Base-by-base conservation (phyloP, 2,329 filamentous ascomycete genomes). In the Parascedosporium putredinis region DNA sequence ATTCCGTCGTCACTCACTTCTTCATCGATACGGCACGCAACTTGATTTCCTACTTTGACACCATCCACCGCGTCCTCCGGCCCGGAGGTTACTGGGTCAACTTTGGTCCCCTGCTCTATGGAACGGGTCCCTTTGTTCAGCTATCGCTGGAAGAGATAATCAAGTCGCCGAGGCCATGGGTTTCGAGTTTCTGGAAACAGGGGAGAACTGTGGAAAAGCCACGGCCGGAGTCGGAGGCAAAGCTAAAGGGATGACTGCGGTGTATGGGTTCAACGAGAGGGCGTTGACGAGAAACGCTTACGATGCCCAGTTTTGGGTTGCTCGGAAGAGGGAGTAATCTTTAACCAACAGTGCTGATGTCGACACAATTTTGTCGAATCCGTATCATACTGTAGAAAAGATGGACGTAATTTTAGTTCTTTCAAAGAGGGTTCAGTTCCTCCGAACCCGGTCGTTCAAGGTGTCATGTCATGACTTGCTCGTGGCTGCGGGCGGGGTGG, bases 11-110 rank as follows among this genome's bases (percentile, higher is more conserved):
- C 0, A 79, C 77, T 0, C 69, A 78, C 40, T 81, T 79, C 61
- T 80, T 81, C 60, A 79, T 81, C 54, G 77, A 81, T 56, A 81
- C 76, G 0, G 76, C 77, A 0, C 68, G 75, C 1, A 80, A 80
- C 49, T 58, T 79, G 1, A 66, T 78, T 58, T 62, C 57, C 0
- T 81, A 80, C 52, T 64, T 80, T 5, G 74, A 79, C 31, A 76
- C 69, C 0, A 79, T 79, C 40, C 64, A 72, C 46, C 59, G 58
- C 0, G 55, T 76, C 0, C 64, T 81, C 2, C 67, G 63, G 40
- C 57, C 60, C 0, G 75, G 74, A 0, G 76, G 76, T 0, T 58
- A 65, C 31, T 79, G 76, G 76, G 60, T 80, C 22, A 81, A 80
- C 46, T 66, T 79, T 0, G 77, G 76, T 0, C 77, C 76, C 0